A percentile compares a stretch with the other conserved stretches of the same genome.
These are phyloP conservation scores for Hippophae gyantsensis DNA, from an alignment of 306 rosid genomes.

Conservation along the genomic window DNA sequence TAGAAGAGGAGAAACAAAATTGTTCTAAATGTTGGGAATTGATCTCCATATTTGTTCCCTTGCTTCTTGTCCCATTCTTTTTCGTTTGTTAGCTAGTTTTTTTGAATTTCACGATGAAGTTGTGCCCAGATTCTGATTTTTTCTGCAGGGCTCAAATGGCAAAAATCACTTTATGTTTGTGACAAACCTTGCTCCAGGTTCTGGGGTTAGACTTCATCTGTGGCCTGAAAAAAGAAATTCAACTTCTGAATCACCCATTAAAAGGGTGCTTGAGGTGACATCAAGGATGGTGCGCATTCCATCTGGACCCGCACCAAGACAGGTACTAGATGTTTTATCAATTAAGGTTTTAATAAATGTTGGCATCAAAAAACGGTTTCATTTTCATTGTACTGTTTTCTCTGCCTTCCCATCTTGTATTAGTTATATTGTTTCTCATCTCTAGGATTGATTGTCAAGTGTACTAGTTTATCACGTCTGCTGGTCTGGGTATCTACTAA, in stretches of 20 bases:
- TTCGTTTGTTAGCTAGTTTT: too few species aligned
- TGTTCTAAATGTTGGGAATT: neutral
- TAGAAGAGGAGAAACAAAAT: too few species aligned
- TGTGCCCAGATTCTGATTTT: conserved; percentile 27
- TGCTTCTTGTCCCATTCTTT: too few species aligned
- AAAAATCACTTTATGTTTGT: conserved; percentile 83
- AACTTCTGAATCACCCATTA: conserved; percentile 40
- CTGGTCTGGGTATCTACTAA: neutral
- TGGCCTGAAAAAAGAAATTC: conserved; percentile 86
- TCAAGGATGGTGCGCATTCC: conserved; percentile 91
- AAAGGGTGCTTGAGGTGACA: conserved; percentile 73
- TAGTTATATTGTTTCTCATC: conserved; percentile 12
- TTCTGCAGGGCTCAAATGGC: conserved; percentile 66
- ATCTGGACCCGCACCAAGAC: conserved; percentile 95
- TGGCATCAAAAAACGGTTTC: neutral
- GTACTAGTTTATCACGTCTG: neutral
- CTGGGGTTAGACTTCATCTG: conserved; percentile 89
- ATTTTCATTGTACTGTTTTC: conserved; percentile 1
- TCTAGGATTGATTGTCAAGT: conserved; percentile 7
- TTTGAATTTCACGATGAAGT: conserved; percentile 11
- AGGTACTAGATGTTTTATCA: conserved; percentile 36
- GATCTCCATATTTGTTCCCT: neutral
- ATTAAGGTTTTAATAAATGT: neutral
- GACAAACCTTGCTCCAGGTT: conserved; percentile 92
- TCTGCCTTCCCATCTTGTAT: conserved; percentile 10